These are phyloP conservation scores for Microdochium nivale DNA, from an alignment of 2,329 filamentous ascomycete genomes.

Conservation along the genomic window DNA sequence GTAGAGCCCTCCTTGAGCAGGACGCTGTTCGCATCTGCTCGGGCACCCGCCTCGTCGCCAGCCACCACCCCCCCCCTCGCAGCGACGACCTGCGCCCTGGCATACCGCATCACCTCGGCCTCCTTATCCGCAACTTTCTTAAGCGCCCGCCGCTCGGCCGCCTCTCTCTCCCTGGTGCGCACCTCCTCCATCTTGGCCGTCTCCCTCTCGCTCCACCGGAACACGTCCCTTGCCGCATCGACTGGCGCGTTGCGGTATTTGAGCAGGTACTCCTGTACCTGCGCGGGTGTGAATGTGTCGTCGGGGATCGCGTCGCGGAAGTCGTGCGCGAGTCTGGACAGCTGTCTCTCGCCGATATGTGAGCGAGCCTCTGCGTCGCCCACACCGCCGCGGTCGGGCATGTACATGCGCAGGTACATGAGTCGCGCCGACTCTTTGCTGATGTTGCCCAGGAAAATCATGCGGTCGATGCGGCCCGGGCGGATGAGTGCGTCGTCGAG, in stretches of 20 bases:
- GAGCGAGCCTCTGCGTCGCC: constrained; percentile 8
- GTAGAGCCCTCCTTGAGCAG: too few species aligned
- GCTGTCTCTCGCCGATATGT: constrained; percentile 7
- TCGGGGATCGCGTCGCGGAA: constrained; percentile 8
- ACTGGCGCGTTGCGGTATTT: constrained; percentile 4
- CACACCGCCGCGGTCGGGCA: constrained; percentile 9
- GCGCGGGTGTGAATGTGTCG: constrained; percentile 14
- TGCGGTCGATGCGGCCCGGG: constrained; percentile 62
- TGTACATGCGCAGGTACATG: constrained; percentile 15
- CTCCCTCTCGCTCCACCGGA: not conserved
- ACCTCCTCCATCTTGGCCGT: constrained; percentile 1
- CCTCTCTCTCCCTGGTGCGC: not conserved
- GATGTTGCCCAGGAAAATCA: constrained; percentile 45
- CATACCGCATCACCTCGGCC: too few species aligned
- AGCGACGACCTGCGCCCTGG: too few species aligned
- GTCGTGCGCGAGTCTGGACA: constrained; percentile 1
- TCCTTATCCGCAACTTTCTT: not conserved
- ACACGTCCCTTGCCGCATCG: not conserved
- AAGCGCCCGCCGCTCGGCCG: not conserved
- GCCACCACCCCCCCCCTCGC: too few species aligned
- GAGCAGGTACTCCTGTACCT: constrained; percentile 15
- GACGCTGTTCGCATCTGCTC: too few species aligned
- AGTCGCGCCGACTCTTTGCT: constrained; percentile 13
- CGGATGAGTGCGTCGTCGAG: constrained; percentile 58
- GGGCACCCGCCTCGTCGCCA: too few species aligned